A percentile compares a stretch with the other conserved stretches of the same genome.
These are phyloP conservation scores for Chloroidium sp. DNA, from an alignment of 163 green algal genomes.

Conservation along the genomic window DNA sequence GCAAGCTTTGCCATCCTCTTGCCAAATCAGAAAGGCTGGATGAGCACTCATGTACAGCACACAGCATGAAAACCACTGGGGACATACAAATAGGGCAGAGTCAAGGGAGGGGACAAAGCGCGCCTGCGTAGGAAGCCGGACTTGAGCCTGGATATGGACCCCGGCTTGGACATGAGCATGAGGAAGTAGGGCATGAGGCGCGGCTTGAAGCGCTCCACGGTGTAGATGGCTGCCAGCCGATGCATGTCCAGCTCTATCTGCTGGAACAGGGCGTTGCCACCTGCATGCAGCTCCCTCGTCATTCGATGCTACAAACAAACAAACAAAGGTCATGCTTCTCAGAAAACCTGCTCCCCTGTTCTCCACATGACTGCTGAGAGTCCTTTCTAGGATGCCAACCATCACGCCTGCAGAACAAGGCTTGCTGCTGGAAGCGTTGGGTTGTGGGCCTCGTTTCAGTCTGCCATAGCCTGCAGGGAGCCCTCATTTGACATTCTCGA, in stretches of 20 bases:
- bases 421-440: too few relatives aligned
- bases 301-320: too few relatives aligned
- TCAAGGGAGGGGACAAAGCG: not conserved
- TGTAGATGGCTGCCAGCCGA: conserved; percentile 26
- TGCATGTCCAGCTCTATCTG: conserved; percentile 36
- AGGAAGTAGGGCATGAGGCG: conserved; percentile 19
- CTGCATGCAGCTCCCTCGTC: not conserved
- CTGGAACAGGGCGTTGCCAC: conserved; percentile 9
- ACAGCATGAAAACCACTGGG: not conserved
- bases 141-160: not conserved
- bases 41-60: not conserved
- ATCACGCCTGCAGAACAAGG: too few relatives aligned
- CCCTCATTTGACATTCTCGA: too few relatives aligned
- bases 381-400: too few relatives aligned
- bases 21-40: not conserved
- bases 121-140: not conserved
- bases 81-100: not conserved
- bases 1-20: not conserved
- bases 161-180: not conserved
- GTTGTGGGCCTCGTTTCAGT: too few relatives aligned
- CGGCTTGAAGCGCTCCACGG: conserved; percentile 27
- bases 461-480: too few relatives aligned
- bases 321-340: too few relatives aligned
- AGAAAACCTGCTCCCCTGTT: too few relatives aligned
- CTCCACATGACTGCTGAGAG: too few relatives aligned